Base-by-base conservation (phyloP, 805 yeast species). In the Nakazawaea molendinolei region DNA sequence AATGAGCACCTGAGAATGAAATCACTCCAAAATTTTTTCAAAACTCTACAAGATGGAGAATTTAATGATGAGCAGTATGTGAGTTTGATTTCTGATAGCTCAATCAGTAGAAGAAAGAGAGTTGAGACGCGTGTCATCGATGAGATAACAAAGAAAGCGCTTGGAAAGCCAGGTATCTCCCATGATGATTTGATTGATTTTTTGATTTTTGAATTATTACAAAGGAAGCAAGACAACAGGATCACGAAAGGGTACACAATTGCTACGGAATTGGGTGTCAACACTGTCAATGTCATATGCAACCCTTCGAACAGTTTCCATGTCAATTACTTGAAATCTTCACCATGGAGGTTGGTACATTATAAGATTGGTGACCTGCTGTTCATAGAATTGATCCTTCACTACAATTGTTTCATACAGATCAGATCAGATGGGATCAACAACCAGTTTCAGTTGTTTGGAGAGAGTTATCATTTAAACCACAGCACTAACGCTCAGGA, bases 321-420 rank as follows among this genome's bases (percentile, higher is more conserved):
- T 17, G 61, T 63, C 3, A 55, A 61, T 13, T 36, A 51, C 2
- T 42, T 80, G 14, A 75, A 74, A 40, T 49, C 60, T 4, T 45
- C 56, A 3, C 42, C 50, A 3, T 77, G 84, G 76, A 61, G 61
- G 21, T 42, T 48, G 3, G 36, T 76, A 0, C 70, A 58, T 39
- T 41, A 39, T 3, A 21, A 53, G 1, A 43, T 75, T 2, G 80
- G 79, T 0, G 48, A 53, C 6, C 38, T 39, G 1, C 38, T 40
- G 1, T 76, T 77, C 46, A 31, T 64, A 5, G 39, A 60, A 6
- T 31, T 76, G 15, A 13, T 76, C 3, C 29, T 67, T 5, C 60
- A 61, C 28, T 48, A 46, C 28, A 47, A 57, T 5, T 65, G 71
- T 8, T 56, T 51, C 39, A 36, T 48, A 7, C 33, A 29, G 32